A percentile compares a stretch with the other conserved stretches of the same genome.
These are phyloP conservation scores for Phialophora verrucosa DNA, from an alignment of 2,329 filamentous ascomycete genomes.

Conservation along the genomic window DNA sequence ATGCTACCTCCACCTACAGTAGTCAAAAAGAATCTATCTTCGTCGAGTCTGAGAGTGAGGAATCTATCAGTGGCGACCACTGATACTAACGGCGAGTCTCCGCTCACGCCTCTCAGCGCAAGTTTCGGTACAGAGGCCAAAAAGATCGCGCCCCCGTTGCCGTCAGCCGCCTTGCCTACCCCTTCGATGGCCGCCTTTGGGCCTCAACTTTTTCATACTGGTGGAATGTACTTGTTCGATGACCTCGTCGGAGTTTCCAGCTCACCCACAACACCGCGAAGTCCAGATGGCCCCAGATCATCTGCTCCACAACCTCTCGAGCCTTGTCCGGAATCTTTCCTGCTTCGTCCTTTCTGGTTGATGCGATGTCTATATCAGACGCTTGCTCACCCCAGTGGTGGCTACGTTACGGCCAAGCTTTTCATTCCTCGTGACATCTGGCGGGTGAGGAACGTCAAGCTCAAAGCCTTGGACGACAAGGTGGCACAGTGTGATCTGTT, in stretches of 20 bases:
- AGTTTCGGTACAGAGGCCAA: conserved; percentile 62
- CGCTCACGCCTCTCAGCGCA: conserved; percentile 74
- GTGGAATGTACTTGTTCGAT: conserved; percentile 82
- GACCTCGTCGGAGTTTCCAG: conserved; percentile 74
- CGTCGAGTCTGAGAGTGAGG: conserved; percentile 72
- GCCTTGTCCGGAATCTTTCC: conserved; percentile 84
- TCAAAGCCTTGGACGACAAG: conserved; percentile 92
- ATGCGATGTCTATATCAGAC: conserved; percentile 95
- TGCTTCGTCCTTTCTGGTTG: conserved; percentile 96
- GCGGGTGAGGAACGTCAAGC: conserved; percentile 90
- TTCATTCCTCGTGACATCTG: conserved; percentile 94
- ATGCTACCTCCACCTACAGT: conserved; percentile 34
- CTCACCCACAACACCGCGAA: conserved; percentile 58
- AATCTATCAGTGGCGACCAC: conserved; percentile 71
- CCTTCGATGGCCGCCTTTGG: conserved; percentile 68
- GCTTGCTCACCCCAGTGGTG: conserved; percentile 85
- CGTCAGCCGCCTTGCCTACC: conserved; percentile 66
- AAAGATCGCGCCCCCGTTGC: conserved; percentile 57
- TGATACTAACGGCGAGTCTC: conserved; percentile 69
- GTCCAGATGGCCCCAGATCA: conserved; percentile 65
- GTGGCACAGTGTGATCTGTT: conserved; percentile 88
- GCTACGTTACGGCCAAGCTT: conserved; percentile 87
- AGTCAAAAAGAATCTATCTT: conserved; percentile 72
- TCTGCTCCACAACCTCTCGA: conserved; percentile 75
- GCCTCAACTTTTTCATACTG: conserved; percentile 61